Percentiles rank a stretch among this genome's conserved stretches.
These are phyloP conservation scores for Cichorium intybus DNA, from an alignment of 140 eudicot species.

Conservation along the genomic window DNA sequence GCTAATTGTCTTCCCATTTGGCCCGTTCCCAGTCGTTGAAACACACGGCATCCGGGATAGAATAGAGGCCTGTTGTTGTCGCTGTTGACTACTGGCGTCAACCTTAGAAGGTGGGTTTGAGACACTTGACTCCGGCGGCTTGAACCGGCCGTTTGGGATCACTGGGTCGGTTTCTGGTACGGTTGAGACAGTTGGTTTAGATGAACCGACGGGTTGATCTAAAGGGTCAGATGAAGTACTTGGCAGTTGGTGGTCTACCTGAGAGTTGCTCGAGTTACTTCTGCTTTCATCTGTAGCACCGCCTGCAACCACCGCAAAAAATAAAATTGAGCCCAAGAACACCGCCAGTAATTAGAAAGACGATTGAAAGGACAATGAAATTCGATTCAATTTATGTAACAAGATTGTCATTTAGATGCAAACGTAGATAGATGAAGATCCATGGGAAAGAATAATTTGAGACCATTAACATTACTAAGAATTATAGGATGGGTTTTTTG, in stretches of 20 bases:
- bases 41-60: conserved; percentile 71
- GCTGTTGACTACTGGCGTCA: not conserved
- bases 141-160: not conserved
- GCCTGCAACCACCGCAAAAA: conserved; percentile 35
- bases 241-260: conserved; percentile 22
- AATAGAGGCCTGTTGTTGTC: conserved; percentile 5
- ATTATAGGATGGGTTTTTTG: no score
- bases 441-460: no score
- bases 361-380: no score
- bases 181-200: conserved; percentile 16
- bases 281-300: conserved; percentile 47
- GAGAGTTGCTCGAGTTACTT: conserved; percentile 56
- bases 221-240: conserved; percentile 18
- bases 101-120: conserved; percentile 13
- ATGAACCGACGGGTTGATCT: conserved; percentile 10
- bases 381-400: no score
- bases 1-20: conserved; percentile 64
- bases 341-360: not conserved
- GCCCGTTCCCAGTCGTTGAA: conserved; percentile 81
- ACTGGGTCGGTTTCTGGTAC: not conserved
- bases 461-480: no score
- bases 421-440: no score
- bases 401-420: no score
- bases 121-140: not conserved
- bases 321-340: not conserved